Base-by-base conservation (phyloP, 345 rosid genomes). In the Anacardium occidentale region DNA sequence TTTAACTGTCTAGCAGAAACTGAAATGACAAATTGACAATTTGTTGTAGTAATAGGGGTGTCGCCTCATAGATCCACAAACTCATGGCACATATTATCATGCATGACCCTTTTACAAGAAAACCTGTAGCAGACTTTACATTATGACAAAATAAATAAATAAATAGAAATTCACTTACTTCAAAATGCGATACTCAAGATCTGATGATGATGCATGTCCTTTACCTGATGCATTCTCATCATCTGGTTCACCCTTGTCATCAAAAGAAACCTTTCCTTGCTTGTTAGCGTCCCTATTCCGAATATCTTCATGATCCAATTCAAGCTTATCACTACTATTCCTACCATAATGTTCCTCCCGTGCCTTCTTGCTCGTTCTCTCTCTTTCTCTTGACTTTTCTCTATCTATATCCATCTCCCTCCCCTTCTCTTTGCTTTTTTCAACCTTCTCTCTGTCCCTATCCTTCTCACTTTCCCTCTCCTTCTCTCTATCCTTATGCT, bases 141-240 rank as follows among this genome's bases (percentile, higher is more conserved):
- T 62, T 18, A 37, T 20, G 54, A 34, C 62, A 20, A 20, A 20
- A 21, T 29, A 47, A 53, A 63, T 62, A 11, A 54, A 22, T 2
- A 26, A n/a, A 40, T 12, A 56, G 37, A 42, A 64, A 61, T 76
- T 53, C 51, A 84, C 88, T 86, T 78, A 89, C 98, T 82, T 91
- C 75, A 74, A 70, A 74, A 95, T 89, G 64, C 96, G 94, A 53
- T 83, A 83, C 84, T 76, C 80, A 22, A 92, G 78, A 50, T 77
- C 90, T 15, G 70, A 66, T 0, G 87, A 10, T 66, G 91, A 59
- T 61, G 65, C 44, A 37, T 70, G 79, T 75, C 78, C 68, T 62
- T 73, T 83, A 79, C 79, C 79, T 1, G 83, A 79, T 60, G 78
- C 71, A 66, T 67, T 73, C 62, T 76, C 83, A 55, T 70, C 82